Percentiles rank a stretch among this genome's conserved stretches.
phyloP scores from a whole-genome alignment of 495 filamentous ascomycete genomes.

The Podospora tetraspora region DNA sequence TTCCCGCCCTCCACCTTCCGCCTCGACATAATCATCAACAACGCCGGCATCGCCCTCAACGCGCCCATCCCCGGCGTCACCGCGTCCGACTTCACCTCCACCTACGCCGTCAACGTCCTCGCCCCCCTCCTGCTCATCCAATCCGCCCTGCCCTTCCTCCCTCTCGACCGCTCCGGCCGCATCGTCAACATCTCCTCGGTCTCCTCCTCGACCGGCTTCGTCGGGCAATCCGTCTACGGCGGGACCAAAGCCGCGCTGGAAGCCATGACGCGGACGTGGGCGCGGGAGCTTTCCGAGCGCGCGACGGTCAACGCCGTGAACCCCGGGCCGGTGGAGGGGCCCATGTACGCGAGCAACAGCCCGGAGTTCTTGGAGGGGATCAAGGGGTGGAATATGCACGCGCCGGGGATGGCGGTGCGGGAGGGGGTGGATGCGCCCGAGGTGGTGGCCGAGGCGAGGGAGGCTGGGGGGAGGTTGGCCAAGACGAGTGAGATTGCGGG shows the following conservation, averaged over 20 bases:
- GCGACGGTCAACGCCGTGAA: conserved; percentile 85
- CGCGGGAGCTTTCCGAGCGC: conserved; percentile 69
- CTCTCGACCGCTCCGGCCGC: conserved; percentile 66
- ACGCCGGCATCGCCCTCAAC: conserved; percentile 68
- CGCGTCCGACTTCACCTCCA: conserved; percentile 58
- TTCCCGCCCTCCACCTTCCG: conserved; percentile 44
- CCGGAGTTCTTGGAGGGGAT: conserved; percentile 38
- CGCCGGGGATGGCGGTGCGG: conserved; percentile 56
- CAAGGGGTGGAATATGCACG: conserved; percentile 56
- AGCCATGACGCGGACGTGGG: conserved; percentile 89
- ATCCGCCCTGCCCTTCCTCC: conserved; percentile 64
- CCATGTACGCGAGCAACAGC: conserved; percentile 51
- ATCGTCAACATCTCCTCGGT: conserved; percentile 76
- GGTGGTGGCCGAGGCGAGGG: conserved; percentile 50
- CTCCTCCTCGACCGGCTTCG: conserved; percentile 61
- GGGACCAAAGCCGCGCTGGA: conserved; percentile 88
- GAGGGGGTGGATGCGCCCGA: conserved; percentile 57
- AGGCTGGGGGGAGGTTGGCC: conserved; percentile 61
- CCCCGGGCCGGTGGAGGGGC: conserved; percentile 79
- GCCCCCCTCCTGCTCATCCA: conserved; percentile 78
- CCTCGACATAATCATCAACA: conserved; percentile 87
- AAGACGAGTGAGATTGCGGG: conserved; percentile 76
- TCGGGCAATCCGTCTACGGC: conserved; percentile 71
- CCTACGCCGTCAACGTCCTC: conserved; percentile 79
- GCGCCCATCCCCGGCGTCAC: conserved; percentile 52